phyloP scores from a whole-genome alignment of 2,329 filamentous ascomycete species.

The Colletotrichum sidae region DNA sequence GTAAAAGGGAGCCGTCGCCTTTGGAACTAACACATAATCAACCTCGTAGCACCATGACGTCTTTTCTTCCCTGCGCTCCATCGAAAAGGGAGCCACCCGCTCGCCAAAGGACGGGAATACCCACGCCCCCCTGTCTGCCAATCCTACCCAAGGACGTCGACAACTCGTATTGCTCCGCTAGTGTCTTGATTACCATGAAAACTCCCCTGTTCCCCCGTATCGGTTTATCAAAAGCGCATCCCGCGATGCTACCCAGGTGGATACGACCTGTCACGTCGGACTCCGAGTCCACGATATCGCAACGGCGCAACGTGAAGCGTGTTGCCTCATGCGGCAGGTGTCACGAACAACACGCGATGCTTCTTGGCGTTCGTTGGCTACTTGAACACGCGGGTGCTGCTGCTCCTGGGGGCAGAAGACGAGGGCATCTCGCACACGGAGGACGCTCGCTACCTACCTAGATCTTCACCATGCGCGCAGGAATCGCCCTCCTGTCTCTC shows the following conservation, averaged over 20 bases:
- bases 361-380: constrained; percentile 16
- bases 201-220: constrained; percentile 5
- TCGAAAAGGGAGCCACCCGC: not conserved
- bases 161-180: constrained; percentile 13
- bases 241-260: constrained; percentile 15
- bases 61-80: not conserved
- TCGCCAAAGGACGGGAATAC: too few species aligned
- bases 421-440: too few species aligned
- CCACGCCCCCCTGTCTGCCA: not conserved
- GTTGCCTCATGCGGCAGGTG: constrained; percentile 19
- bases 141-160: not conserved
- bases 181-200: not conserved
- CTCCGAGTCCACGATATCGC: too few species aligned
- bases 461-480: constrained; percentile 1
- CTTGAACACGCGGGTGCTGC: not conserved
- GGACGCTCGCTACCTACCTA: too few species aligned
- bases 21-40: not conserved
- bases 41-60: constrained; percentile 7
- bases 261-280: not conserved
- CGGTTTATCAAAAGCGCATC: not conserved
- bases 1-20: not conserved
- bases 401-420: not conserved
- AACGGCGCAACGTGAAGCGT: too few species aligned
- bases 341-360: constrained; percentile 1
- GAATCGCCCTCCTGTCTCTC: not conserved